These are phyloP conservation scores for Carallia brachiata DNA, from an alignment of 345 rosid species.

Conservation along the genomic window DNA sequence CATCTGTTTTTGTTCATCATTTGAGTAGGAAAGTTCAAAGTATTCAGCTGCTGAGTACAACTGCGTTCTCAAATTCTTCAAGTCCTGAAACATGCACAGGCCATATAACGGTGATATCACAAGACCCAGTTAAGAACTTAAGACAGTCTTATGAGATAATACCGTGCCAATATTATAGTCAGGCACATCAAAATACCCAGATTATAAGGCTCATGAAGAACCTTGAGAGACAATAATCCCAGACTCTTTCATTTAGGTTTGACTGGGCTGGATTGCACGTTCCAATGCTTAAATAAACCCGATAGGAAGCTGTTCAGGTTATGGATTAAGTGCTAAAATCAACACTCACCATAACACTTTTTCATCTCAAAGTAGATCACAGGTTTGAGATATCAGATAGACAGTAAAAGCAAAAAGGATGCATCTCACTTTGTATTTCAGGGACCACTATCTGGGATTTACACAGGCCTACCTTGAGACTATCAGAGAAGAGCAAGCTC, in stretches of 20 bases:
- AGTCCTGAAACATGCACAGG: conserved; percentile 46
- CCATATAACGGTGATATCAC: background rate
- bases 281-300: no score
- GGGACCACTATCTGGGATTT: background rate
- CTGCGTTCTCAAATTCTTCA: conserved; percentile 81
- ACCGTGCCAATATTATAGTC: background rate
- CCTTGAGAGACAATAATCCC: background rate
- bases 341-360: background rate
- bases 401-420: no score
- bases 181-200: background rate
- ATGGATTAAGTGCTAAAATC: background rate
- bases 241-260: background rate
- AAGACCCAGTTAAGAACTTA: background rate
- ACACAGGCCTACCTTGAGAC: conserved; percentile 62
- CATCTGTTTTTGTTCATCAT: conserved; percentile 80
- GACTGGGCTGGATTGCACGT: background rate
- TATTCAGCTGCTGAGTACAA: conserved; percentile 94
- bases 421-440: background rate
- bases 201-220: background rate
- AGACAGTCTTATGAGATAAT: background rate
- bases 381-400: no score
- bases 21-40: conserved; percentile 77
- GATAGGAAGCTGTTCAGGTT: no score
- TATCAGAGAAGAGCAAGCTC: conserved; percentile 78
- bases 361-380: background rate